These are phyloP conservation scores for Pyrenula massariospora DNA, from an alignment of 495 filamentous ascomycete species.

Conservation along the genomic window DNA sequence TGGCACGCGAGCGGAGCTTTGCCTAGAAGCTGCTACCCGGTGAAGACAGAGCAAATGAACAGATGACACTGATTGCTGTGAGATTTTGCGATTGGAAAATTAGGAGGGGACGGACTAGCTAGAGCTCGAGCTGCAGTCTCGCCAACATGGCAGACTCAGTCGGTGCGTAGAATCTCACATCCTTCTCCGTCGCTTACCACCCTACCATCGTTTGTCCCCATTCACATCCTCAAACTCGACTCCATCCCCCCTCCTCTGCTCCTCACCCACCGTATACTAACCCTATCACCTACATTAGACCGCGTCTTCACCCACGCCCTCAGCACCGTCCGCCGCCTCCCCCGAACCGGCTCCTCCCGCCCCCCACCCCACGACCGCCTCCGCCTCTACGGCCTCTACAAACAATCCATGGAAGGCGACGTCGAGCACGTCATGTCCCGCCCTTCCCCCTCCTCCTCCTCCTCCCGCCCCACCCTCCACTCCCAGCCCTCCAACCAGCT, in stretches of 20 bases:
- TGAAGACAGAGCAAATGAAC: too few species aligned
- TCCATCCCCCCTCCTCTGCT: background rate
- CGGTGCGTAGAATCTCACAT: background rate
- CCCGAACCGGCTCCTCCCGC: slow-evolving; percentile 77
- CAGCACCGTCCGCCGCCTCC: slow-evolving; percentile 95
- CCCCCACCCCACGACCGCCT: slow-evolving; percentile 78
- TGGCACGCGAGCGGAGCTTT: too few species aligned
- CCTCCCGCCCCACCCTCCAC: background rate
- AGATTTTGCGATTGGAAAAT: too few species aligned
- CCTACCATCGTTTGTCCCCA: too few species aligned
- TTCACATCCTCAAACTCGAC: background rate
- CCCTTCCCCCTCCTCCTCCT: slow-evolving; percentile 26
- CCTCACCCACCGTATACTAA: background rate
- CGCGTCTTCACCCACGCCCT: slow-evolving; percentile 97
- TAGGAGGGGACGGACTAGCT: too few species aligned
- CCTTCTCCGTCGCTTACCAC: too few species aligned
- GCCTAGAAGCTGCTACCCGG: too few species aligned
- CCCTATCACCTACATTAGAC: slow-evolving; percentile 38
- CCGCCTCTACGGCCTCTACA: slow-evolving; percentile 93
- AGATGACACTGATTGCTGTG: too few species aligned
- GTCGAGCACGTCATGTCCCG: slow-evolving; percentile 86
- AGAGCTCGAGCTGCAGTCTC: too few species aligned
- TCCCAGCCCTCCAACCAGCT: slow-evolving; percentile 1
- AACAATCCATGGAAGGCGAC: slow-evolving; percentile 97
- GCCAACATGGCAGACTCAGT: slow-evolving; percentile 1